phyloP scores from a whole-genome alignment of 768 basidiomycete genomes.

The Chalciporus pseudorubinellus region DNA sequence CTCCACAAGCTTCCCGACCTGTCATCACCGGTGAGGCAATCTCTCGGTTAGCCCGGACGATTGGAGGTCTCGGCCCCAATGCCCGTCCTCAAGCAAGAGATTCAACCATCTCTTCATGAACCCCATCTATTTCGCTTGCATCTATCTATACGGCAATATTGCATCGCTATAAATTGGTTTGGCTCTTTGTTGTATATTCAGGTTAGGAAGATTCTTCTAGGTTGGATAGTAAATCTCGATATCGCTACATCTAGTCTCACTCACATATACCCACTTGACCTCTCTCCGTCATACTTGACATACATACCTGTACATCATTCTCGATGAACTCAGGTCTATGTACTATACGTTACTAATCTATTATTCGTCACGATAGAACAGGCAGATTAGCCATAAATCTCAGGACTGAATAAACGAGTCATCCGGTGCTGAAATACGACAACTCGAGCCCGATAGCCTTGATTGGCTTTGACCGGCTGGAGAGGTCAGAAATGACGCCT shows the following conservation, averaged over 20 bases:
- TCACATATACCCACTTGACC: slow-evolving; percentile 23
- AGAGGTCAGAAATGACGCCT: slow-evolving; percentile 89
- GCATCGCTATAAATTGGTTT: slow-evolving; percentile 9
- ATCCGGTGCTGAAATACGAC: slow-evolving; percentile 81
- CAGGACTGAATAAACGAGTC: not conserved
- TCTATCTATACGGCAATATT: slow-evolving; percentile 10
- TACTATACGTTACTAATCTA: slow-evolving; percentile 20
- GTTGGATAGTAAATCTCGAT: slow-evolving; percentile 18
- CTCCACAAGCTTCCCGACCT: slow-evolving; percentile 52
- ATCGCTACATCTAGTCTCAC: slow-evolving; percentile 14
- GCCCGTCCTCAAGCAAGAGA: slow-evolving; percentile 28
- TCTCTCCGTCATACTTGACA: slow-evolving; percentile 10
- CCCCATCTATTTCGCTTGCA: slow-evolving; percentile 2
- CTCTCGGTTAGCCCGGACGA: slow-evolving; percentile 60
- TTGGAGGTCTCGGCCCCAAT: slow-evolving; percentile 40
- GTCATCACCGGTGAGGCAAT: slow-evolving; percentile 72
- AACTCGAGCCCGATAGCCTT: slow-evolving; percentile 89
- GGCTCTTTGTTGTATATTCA: slow-evolving; percentile 12
- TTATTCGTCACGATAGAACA: slow-evolving; percentile 13
- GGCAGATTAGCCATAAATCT: not conserved
- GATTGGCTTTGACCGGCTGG: slow-evolving; percentile 82
- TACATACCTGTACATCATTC: slow-evolving; percentile 20
- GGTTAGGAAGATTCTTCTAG: slow-evolving; percentile 5
- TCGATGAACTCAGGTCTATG: slow-evolving; percentile 11
- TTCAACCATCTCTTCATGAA: slow-evolving; percentile 26